Evolutionary conservation across 148 eudicot species (phyloP).

Genomic region (Spergularia marina): DNA sequence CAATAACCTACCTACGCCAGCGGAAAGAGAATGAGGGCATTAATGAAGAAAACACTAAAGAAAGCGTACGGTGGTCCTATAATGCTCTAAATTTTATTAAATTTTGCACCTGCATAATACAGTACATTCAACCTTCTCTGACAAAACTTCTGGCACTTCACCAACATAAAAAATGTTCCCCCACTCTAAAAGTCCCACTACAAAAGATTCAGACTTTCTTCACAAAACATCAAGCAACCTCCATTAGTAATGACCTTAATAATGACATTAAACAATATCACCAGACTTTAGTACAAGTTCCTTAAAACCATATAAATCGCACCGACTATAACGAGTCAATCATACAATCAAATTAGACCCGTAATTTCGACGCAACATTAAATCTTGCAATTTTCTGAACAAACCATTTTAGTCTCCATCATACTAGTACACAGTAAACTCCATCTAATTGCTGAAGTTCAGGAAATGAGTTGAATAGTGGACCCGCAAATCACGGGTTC

Average conservation of each 20-base stretch:
- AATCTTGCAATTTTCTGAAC: not conserved
- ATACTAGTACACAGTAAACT: too few relatives aligned
- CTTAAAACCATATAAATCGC: not conserved
- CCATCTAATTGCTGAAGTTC: not conserved
- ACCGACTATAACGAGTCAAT: too few relatives aligned
- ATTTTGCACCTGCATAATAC: too few relatives aligned
- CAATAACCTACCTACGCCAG: not conserved
- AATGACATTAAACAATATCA: not conserved
- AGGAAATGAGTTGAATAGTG: constrained; percentile 15
- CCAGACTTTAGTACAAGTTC: not conserved
- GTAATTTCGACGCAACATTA: not conserved
- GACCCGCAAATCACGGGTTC: constrained; percentile 24
- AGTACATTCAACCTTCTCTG: not conserved
- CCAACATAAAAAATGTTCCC: not conserved
- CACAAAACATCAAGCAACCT: too few relatives aligned
- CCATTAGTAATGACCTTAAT: not conserved
- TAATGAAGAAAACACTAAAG: too few relatives aligned
- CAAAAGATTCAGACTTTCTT: too few relatives aligned
- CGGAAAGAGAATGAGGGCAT: not conserved
- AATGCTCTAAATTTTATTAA: not conserved
- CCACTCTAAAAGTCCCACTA: not conserved
- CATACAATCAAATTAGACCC: not conserved
- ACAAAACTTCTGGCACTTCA: not conserved
- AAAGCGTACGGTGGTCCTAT: constrained; percentile 8
- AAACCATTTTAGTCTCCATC: not conserved